Evolutionary conservation across 805 yeast genomes (phyloP), one percentile per base, ranked within the genome.

Genomic region (Yamadazyma tumulicola): DNA sequence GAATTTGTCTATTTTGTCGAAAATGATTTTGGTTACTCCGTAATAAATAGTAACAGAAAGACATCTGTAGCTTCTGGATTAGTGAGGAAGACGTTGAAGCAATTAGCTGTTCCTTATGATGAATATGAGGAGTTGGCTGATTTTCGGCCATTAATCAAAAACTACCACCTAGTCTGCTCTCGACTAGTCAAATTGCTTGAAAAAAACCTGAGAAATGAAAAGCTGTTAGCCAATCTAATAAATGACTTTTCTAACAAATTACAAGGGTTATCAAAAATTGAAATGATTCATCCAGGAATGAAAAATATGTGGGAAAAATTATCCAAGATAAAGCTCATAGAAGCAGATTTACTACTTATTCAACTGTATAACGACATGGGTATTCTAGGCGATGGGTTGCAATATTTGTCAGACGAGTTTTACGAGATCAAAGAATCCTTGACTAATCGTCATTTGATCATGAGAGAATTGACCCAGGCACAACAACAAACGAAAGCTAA

Each of bases 81-180:
- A 17, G 79, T 81, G 43, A 75, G 98, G 33, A 85, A 85, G 57
- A 88, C 97, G 2, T 70, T 93, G 51, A 93, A 93, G 57, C 98
- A 93, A 55, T 72, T 89, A 29, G 81, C 85, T 26, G 85, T 95
- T 2, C 98, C 98, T 1, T 86, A 81, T 49, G 98, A 91, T 59
- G 91, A 86, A 26, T 81, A 79, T 30, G 71, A 74, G 17, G 93
- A 82, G 42, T 69, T 93, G 41, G 88, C 93, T 0, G 83, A 77
- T 32, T 87, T 89, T 56, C 67, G 98, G 43, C 98, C 98, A 1
- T 53, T 82, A 55, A 81, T 89, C 24, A 93, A 93, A 59, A 71
- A 81, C 7, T 69, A 85, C 10, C 85, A 86, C 55, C 67, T 79
- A 34, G 60, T 60, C 16, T 62, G 81, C 2, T 77, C 72, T 39